phyloP scores from a whole-genome alignment of 2,329 filamentous ascomycete genomes.

The Aspergillus ruber region DNA sequence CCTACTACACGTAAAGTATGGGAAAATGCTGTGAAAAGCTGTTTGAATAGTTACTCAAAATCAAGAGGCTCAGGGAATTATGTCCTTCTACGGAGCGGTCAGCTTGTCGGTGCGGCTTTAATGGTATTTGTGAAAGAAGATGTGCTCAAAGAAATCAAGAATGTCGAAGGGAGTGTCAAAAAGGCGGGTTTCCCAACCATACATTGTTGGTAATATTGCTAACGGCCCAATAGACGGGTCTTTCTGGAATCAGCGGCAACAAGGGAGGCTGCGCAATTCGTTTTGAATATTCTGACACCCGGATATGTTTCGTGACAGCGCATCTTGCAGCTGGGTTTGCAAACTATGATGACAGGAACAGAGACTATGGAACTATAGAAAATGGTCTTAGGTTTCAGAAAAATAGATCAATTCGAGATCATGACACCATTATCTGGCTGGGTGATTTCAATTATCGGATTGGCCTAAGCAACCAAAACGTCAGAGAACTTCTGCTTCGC shows the following conservation, averaged over 20 bases:
- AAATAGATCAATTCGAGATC: constrained; percentile 84
- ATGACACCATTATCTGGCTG: constrained; percentile 87
- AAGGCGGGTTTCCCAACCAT: constrained; percentile 48
- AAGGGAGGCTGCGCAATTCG: constrained; percentile 96
- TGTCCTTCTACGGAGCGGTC: constrained; percentile 81
- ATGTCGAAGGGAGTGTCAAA: constrained; percentile 92
- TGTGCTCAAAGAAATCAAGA: constrained; percentile 75
- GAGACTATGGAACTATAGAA: constrained; percentile 84
- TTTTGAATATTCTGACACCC: constrained; percentile 88
- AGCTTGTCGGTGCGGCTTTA: constrained; percentile 87
- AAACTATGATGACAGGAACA: constrained; percentile 93
- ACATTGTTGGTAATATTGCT: constrained; percentile 10
- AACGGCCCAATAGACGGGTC: constrained; percentile 54
- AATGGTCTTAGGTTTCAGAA: constrained; percentile 83
- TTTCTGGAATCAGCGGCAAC: constrained; percentile 96
- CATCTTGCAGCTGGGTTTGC: constrained; percentile 93
- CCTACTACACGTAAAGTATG: constrained; percentile 76
- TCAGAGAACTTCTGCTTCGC: constrained; percentile 65
- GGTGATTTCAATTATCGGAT: constrained; percentile 99
- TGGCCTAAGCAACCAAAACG: constrained; percentile 70
- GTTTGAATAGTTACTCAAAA: constrained; percentile 66
- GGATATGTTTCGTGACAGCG: constrained; percentile 90
- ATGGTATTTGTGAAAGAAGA: constrained; percentile 84
- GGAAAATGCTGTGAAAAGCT: constrained; percentile 73
- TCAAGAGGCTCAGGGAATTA: constrained; percentile 67